Evolutionary conservation across 2,329 filamentous ascomycete genomes (phyloP).

Genomic region (Zasmidium cellare): DNA sequence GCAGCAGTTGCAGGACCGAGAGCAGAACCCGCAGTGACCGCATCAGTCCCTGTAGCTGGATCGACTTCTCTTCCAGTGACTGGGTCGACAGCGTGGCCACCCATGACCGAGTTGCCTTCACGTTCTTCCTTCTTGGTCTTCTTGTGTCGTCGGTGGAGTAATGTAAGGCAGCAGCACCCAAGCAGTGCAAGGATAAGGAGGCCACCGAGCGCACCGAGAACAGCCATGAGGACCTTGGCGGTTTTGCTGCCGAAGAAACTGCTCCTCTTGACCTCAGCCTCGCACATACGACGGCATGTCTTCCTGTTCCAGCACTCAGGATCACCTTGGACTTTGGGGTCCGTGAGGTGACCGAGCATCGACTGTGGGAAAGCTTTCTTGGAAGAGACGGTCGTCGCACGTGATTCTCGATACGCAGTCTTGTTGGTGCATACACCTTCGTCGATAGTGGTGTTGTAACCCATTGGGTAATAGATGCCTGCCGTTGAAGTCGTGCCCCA

Average conservation of each 20-base stretch:
- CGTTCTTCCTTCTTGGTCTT: neutral
- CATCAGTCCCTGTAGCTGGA: neutral
- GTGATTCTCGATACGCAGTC: neutral
- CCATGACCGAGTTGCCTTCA: neutral
- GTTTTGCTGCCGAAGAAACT: neutral
- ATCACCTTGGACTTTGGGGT: neutral
- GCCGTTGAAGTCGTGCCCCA: constrained; percentile 3
- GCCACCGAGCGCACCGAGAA: neutral
- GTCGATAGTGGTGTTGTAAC: neutral
- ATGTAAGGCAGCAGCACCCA: neutral
- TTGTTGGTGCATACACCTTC: neutral
- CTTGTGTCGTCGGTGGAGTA: neutral
- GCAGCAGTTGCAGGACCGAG: constrained; percentile 4
- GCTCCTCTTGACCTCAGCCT: neutral
- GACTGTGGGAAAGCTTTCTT: neutral
- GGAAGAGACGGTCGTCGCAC: neutral
- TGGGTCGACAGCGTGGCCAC: neutral
- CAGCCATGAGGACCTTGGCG: neutral
- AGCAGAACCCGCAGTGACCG: neutral
- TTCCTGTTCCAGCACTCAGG: constrained; percentile 2
- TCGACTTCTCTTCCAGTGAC: neutral
- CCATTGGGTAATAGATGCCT: constrained; percentile 4
- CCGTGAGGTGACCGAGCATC: neutral
- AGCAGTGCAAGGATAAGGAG: neutral
- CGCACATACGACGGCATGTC: neutral